Conservation (phyloP, 352 stramenopile species). For the Pythium phragmiticola region DNA sequence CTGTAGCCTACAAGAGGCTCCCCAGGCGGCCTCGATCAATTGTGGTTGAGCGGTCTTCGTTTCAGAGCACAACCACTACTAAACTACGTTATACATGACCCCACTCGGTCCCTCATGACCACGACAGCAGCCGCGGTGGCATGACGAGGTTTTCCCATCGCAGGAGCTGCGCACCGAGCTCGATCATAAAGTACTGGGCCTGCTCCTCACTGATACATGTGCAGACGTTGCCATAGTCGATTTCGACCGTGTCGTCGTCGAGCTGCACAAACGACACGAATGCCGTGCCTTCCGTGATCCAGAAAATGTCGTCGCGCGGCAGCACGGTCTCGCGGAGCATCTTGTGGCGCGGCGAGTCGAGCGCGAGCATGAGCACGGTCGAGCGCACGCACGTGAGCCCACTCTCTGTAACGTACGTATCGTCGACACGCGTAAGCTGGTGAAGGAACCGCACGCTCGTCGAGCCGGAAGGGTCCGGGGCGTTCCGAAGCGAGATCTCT, state of each 20-base stretch:
- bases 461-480: conserved; percentile 10
- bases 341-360: conserved; percentile 20
- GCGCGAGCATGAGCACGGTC: conserved; percentile 23
- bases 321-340: conserved; percentile 22
- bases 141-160: conserved; percentile 27
- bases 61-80: too few species aligned
- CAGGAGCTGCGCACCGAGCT: conserved; percentile 23
- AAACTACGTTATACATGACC: too few species aligned
- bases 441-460: conserved; percentile 20
- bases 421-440: conserved; percentile 13
- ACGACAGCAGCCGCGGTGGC: conserved; percentile 18
- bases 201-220: conserved; percentile 23
- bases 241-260: conserved; percentile 18
- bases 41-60: too few species aligned
- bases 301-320: conserved; percentile 18
- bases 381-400: conserved; percentile 7
- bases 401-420: neutral
- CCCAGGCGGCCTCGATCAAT: too few species aligned
- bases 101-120: too few species aligned
- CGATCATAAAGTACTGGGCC: conserved; percentile 28
- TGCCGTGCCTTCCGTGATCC: conserved; percentile 23
- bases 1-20: too few species aligned
- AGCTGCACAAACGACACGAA: conserved; percentile 25
- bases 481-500: conserved; percentile 18
- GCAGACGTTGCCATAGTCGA: conserved; percentile 25